Conservation (phyloP, 2,329 filamentous ascomycete species). For the Alternaria ethzedia region DNA sequence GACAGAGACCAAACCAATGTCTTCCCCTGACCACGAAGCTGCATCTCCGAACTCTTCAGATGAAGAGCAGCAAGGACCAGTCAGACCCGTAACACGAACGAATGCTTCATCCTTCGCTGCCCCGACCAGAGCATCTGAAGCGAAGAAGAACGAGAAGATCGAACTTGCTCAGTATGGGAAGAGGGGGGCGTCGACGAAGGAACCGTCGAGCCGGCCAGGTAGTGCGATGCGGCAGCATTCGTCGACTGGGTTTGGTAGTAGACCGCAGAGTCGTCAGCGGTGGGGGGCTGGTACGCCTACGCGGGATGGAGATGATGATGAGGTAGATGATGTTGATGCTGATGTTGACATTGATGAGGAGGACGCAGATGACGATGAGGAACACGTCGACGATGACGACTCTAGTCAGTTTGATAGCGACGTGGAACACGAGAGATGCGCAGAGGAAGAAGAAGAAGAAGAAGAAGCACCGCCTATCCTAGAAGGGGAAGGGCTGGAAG, state of each 20-base stretch:
- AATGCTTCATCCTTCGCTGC: not conserved
- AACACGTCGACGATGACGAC: not conserved
- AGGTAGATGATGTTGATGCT: not conserved
- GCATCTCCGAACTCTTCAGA: not conserved
- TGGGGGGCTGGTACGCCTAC: not conserved
- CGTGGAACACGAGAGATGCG: not conserved
- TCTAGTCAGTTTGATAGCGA: not conserved
- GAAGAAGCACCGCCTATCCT: not conserved
- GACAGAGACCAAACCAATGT: not conserved
- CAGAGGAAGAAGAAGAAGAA: not conserved
- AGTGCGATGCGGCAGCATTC: not conserved
- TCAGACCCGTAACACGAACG: not conserved
- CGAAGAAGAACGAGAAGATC: constrained; percentile 11
- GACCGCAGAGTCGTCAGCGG: not conserved
- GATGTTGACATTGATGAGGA: not conserved
- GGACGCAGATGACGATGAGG: no score
- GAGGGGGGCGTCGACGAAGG: not conserved
- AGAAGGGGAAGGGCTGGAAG: not conserved
- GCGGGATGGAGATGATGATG: no score
- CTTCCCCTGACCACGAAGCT: not conserved
- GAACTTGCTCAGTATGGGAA: not conserved
- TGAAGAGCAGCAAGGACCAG: not conserved
- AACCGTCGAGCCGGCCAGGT: not conserved
- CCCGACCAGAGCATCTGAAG: constrained; percentile 5
- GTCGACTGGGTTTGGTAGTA: not conserved